Conservation (phyloP, 2,329 filamentous ascomycete genomes). For the Penicillium sp. region DNA sequence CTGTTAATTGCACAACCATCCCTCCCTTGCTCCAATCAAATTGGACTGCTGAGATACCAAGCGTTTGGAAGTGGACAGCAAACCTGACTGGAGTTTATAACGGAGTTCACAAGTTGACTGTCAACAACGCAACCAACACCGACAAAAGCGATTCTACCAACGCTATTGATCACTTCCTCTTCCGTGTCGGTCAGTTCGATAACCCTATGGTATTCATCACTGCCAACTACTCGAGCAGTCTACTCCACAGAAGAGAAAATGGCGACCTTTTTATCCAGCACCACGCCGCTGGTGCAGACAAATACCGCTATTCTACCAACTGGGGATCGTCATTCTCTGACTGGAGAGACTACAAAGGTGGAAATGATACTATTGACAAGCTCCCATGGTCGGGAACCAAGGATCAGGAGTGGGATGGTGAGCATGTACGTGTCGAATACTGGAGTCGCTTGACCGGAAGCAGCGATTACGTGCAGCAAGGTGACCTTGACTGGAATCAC, state of each 20-base stretch:
- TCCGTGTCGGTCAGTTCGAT: slow-evolving; percentile 50
- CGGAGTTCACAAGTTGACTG: slow-evolving; percentile 51
- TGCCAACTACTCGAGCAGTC: slow-evolving; percentile 51
- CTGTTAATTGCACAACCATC: slow-evolving; percentile 40
- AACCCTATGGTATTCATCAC: slow-evolving; percentile 54
- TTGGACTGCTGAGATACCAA: slow-evolving; percentile 47
- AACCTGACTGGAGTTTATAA: slow-evolving; percentile 51
- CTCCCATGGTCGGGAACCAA: slow-evolving; percentile 51
- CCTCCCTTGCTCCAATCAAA: slow-evolving; percentile 22
- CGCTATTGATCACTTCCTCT: slow-evolving; percentile 51
- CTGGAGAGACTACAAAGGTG: slow-evolving; percentile 49
- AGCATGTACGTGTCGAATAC: slow-evolving; percentile 57
- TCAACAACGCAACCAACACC: slow-evolving; percentile 46
- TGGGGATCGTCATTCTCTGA: slow-evolving; percentile 53
- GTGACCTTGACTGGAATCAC: slow-evolving; percentile 40
- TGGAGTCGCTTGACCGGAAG: slow-evolving; percentile 53
- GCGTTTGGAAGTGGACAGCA: slow-evolving; percentile 46
- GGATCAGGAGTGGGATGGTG: slow-evolving; percentile 51
- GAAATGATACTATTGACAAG: slow-evolving; percentile 41
- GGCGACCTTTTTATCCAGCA: slow-evolving; percentile 46
- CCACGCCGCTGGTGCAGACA: slow-evolving; percentile 53
- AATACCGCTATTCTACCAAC: slow-evolving; percentile 55
- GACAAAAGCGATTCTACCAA: slow-evolving; percentile 39
- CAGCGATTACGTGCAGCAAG: slow-evolving; percentile 53
- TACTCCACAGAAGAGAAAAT: slow-evolving; percentile 42